Evolutionary conservation across 139 green algal genomes (phyloP).

Genomic region (Chlorella sp.): DNA sequence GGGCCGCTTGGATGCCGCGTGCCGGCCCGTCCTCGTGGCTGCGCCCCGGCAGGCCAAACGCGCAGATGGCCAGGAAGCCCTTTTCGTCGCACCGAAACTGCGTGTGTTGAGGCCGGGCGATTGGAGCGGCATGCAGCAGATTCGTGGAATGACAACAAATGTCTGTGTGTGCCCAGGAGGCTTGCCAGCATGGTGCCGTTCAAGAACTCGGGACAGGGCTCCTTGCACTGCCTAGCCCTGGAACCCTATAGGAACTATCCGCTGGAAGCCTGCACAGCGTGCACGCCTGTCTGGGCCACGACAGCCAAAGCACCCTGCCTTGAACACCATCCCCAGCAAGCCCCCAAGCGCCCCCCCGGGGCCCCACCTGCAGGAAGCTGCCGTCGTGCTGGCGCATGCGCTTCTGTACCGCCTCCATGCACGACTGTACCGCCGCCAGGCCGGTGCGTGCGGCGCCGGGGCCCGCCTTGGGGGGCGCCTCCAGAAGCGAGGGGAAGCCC

Average conservation of each 20-base stretch:
- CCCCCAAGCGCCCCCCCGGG: not conserved
- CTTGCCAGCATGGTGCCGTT: no score
- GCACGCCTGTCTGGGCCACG: no score
- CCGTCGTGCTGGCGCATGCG: conserved; percentile 76
- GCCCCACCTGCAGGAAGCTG: conserved; percentile 74
- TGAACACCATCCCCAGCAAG: not conserved
- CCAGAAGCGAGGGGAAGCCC: conserved; percentile 80
- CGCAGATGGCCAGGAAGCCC: conserved; percentile 86
- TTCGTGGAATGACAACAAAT: no score
- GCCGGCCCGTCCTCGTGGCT: conserved; percentile 72
- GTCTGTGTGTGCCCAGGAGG: no score
- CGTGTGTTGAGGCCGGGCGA: no score
- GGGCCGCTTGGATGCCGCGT: conserved; percentile 58
- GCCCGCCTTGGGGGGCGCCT: conserved; percentile 1
- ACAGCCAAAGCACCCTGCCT: not conserved
- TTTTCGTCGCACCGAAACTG: conserved; percentile 87
- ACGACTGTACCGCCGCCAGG: conserved; percentile 63
- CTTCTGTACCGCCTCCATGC: conserved; percentile 69
- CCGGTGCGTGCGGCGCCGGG: not conserved
- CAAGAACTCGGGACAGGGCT: no score
- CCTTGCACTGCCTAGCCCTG: no score
- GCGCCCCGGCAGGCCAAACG: conserved; percentile 82
- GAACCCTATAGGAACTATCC: no score
- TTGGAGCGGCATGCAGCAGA: not conserved
- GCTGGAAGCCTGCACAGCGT: not conserved